Evolutionary conservation across 345 rosid genomes (phyloP).

Genomic region (Acer saccharum): DNA sequence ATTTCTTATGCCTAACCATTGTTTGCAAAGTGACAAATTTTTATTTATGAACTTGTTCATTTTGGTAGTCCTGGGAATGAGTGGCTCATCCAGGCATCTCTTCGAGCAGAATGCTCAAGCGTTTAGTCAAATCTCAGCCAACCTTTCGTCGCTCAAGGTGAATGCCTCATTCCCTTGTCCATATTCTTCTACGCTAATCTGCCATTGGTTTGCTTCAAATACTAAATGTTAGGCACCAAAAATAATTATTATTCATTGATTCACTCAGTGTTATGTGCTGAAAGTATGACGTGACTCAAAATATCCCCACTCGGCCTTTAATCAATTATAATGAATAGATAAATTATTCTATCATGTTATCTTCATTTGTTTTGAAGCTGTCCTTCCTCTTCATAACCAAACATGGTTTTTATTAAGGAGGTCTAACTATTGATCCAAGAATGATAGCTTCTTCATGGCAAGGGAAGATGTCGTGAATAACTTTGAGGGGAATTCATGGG

Average conservation of each 20-base stretch:
- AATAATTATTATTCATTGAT: constrained; percentile 1
- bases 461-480: neutral
- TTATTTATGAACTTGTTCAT: constrained; percentile 11
- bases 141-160: constrained; percentile 76
- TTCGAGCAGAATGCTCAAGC: constrained; percentile 77
- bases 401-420: neutral
- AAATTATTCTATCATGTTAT: neutral
- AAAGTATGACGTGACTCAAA: neutral
- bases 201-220: neutral
- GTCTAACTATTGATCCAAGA: neutral
- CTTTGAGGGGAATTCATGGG: neutral
- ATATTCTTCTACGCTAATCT: constrained; percentile 5
- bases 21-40: neutral
- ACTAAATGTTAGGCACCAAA: neutral
- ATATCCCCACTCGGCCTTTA: neutral
- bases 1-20: constrained; percentile 4
- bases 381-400: neutral
- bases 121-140: constrained; percentile 68
- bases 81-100: constrained; percentile 56
- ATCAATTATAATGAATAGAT: neutral
- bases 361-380: neutral
- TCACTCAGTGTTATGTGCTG: neutral
- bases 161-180: constrained; percentile 19
- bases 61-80: constrained; percentile 57
- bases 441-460: neutral